Base-by-base conservation (phyloP, 441 rosid species). In the Populus tomentosa region DNA sequence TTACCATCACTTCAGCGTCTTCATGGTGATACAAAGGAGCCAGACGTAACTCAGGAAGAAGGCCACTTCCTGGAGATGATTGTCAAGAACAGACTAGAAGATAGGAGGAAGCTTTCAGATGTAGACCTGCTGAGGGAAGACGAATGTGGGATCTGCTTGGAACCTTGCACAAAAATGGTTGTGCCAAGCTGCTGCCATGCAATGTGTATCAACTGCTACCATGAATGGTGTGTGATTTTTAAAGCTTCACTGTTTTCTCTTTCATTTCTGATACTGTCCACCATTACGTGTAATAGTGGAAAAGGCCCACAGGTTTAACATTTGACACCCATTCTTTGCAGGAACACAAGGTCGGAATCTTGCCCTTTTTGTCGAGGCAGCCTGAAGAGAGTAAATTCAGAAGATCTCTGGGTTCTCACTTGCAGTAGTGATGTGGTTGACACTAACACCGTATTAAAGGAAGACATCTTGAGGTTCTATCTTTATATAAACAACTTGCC, bases 361-460 rank as follows among this genome's bases (percentile, higher is more conserved):
- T 94, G 97, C 75, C 98, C 98, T 16, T 91, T 92, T 76, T 94
- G 97, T 78, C 88, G 95, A 3, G 96, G 97, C 6, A 91, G 88
- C 79, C 77, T 94, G 53, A 92, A 89, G 86, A 90, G 98, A 68
- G 98, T 94, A n/a, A 88, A 91, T 62, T 92, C 97, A 30, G 32
- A 30, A 30, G 32, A 30, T 30, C 32, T 30, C 3, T 30, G 32
- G 32, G 32, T 30, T 30, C 88, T 94, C 69, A 91, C 94, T 0
- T 86, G 93, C 77, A 84, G 81, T 14, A 90, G 81, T 16, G 97
- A 94, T 73, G 92, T 94, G 71, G 93, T 90, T 24, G 98, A 92
- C 83, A 71, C 83, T 3, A 87, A 87, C 84, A 90, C 93, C 1
- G 88, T 88, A 8, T 84, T 89, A 1, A 84, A 83, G 77, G 94